A percentile compares a stretch with the other conserved stretches of the same genome.
phyloP scores from a whole-genome alignment of 495 filamentous ascomycete species.

The Penicillium simplicissimum region DNA sequence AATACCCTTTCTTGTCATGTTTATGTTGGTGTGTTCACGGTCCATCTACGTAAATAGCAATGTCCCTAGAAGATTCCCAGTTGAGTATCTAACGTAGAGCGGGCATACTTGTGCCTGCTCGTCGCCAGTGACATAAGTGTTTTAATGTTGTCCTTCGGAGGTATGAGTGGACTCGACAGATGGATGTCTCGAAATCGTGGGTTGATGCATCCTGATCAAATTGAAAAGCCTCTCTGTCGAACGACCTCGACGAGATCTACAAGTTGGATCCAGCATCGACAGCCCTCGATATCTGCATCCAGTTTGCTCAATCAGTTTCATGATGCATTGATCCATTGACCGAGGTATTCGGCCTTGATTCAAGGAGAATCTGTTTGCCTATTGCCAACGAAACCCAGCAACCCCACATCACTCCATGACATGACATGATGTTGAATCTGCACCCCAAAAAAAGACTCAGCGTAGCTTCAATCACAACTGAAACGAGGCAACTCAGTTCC shows the following conservation, averaged over 20 bases:
- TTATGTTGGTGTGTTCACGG: neutral
- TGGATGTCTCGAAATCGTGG: too few relatives aligned
- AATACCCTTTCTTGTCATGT: slow-evolving; percentile 18
- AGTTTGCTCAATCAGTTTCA: neutral
- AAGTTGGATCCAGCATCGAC: too few relatives aligned
- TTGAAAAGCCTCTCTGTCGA: too few relatives aligned
- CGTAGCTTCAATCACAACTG: neutral
- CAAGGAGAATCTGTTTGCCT: slow-evolving; percentile 14
- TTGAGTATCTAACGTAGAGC: too few relatives aligned
- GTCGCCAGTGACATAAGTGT: too few relatives aligned
- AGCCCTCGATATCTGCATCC: too few relatives aligned
- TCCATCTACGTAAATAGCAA: slow-evolving; percentile 10
- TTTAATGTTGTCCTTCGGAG: too few relatives aligned
- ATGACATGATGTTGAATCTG: neutral
- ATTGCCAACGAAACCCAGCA: slow-evolving; percentile 12
- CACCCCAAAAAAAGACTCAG: neutral
- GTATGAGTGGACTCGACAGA: too few relatives aligned
- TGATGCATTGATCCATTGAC: neutral
- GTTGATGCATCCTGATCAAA: too few relatives aligned
- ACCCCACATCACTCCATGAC: neutral
- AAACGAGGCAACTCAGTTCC: neutral
- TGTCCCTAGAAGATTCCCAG: neutral
- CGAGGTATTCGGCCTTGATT: neutral
- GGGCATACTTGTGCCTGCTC: too few relatives aligned
- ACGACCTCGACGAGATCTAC: too few relatives aligned